phyloP scores from a whole-genome alignment of 441 rosid species.

The Brassica hybrid region DNA sequence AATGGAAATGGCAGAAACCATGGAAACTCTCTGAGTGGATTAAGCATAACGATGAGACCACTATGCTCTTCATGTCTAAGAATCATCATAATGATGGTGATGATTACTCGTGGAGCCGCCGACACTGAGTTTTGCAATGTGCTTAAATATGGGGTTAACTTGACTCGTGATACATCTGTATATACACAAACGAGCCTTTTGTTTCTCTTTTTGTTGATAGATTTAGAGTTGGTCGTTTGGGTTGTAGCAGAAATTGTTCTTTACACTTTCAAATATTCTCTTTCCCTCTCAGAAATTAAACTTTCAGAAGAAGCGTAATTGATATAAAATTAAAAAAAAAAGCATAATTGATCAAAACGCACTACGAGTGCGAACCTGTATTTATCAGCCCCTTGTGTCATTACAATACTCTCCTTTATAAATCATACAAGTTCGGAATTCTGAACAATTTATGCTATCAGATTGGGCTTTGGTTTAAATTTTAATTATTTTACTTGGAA shows the following conservation, averaged over 20 bases:
- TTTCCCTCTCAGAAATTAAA: neutral
- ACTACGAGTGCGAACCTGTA: neutral
- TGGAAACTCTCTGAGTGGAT: conserved; percentile 86
- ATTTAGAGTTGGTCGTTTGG: conserved; percentile 5
- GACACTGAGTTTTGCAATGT: conserved; percentile 17
- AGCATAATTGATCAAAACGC: neutral
- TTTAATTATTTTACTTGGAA: neutral
- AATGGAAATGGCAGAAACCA: conserved; percentile 86
- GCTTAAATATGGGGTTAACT: neutral
- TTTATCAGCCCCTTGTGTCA: neutral
- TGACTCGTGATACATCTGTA: conserved; percentile 16
- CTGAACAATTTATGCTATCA: too few species aligned
- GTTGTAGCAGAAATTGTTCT: neutral
- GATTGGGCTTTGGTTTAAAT: too few species aligned
- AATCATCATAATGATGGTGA: conserved; percentile 35
- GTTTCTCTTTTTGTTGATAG: conserved; percentile 5
- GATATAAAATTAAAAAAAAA: neutral
- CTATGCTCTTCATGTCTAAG: conserved; percentile 60
- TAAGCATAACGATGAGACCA: conserved; percentile 72
- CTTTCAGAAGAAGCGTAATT: neutral
- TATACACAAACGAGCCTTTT: conserved; percentile 7
- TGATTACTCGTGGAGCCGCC: conserved; percentile 27
- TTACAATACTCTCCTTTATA: conserved; percentile 42
- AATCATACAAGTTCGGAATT: too few species aligned
- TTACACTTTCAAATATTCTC: neutral